phyloP scores from a whole-genome alignment of 495 filamentous ascomycete genomes.

The Daldinia grandis region DNA sequence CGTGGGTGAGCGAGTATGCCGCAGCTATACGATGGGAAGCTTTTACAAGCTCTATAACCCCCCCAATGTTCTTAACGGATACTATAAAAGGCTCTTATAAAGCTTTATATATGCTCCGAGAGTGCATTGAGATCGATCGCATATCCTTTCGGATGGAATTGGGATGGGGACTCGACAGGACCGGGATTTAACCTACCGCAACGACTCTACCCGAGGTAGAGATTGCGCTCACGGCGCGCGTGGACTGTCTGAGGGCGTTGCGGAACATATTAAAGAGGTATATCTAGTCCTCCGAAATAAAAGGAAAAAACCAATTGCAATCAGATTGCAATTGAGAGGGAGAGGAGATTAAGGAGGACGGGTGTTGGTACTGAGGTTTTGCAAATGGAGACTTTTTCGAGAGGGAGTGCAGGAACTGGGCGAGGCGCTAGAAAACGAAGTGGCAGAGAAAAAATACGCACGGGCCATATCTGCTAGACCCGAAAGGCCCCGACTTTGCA shows the following conservation, averaged over 20 bases:
- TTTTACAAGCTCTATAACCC: constrained; percentile 50
- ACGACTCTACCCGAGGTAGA: constrained; percentile 89
- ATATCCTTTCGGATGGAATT: constrained; percentile 49
- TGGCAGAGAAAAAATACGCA: constrained; percentile 41
- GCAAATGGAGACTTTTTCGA: constrained; percentile 46
- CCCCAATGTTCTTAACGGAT: constrained; percentile 34
- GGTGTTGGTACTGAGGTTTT: constrained; percentile 41
- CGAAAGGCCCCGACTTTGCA: constrained; percentile 25
- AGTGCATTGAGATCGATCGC: constrained; percentile 49
- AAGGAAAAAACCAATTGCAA: constrained; percentile 59
- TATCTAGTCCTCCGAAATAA: constrained; percentile 48
- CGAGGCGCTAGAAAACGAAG: constrained; percentile 28
- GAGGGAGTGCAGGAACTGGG: constrained; percentile 33
- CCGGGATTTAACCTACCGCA: constrained; percentile 78
- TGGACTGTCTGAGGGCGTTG: constrained; percentile 95
- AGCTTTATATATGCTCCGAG: constrained; percentile 43
- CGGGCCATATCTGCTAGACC: constrained; percentile 27
- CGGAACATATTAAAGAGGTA: constrained; percentile 80
- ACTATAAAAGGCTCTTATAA: constrained; percentile 56
- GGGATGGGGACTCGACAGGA: constrained; percentile 47
- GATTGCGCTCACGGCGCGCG: constrained; percentile 90
- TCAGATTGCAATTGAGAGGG: constrained; percentile 57
- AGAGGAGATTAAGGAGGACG: constrained; percentile 55
- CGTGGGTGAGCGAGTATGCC: constrained; percentile 29
- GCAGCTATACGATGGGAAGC: constrained; percentile 45